Base-by-base conservation (phyloP, 108 stramenopile genomes). In the Pseudonitzschia delicatissima region DNA sequence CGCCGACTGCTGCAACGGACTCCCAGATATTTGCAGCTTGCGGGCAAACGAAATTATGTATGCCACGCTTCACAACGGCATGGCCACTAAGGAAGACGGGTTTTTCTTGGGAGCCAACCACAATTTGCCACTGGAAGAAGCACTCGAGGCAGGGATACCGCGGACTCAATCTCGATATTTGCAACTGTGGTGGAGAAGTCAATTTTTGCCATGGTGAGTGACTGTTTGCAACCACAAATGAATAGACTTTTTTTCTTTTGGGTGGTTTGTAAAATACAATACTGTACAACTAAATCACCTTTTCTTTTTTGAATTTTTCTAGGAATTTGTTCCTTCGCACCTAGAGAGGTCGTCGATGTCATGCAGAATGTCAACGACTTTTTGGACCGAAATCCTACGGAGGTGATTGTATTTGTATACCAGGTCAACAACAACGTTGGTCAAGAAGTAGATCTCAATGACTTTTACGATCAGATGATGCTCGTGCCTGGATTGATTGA, bases 81-180 rank as follows among this genome's bases (percentile, higher is more conserved):
- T 75, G 61, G 78, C 85, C 1, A 71, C 70, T 11, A 45, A 66
- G 6, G 80, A 78, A 25, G 53, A 82, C 55, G 82, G 84, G 17
- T 74, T 71, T 31, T 39, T 82, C 18, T 62, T 77, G 15, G 64
- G 40, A 60, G 78, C 84, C 13, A 91, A 87, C 58, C 83, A 91
- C 50, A 61, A 72, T 17, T 57, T 64, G 15, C 64, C 66, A 11
- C 67, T 91, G 32, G 90, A 91, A 61, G 48, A 63, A 40, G 84
- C 90, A 1, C 49, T 91, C 29, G 63, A 78, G 36, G 83, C 80
- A 5, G 90, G n/a, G 90, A 42, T 88, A 83, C 62, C 81, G 90
- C 12, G 85, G 76, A 0, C 64, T 91, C 35, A 81, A 79, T 69
- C 33, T 91, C 0, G 86, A 87, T 63, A 52, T 82, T 51, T 87